A percentile compares a stretch with the other conserved stretches of the same genome.
These are phyloP conservation scores for Tetracladium setigerum DNA, from an alignment of 495 filamentous ascomycete species.

Conservation along the genomic window DNA sequence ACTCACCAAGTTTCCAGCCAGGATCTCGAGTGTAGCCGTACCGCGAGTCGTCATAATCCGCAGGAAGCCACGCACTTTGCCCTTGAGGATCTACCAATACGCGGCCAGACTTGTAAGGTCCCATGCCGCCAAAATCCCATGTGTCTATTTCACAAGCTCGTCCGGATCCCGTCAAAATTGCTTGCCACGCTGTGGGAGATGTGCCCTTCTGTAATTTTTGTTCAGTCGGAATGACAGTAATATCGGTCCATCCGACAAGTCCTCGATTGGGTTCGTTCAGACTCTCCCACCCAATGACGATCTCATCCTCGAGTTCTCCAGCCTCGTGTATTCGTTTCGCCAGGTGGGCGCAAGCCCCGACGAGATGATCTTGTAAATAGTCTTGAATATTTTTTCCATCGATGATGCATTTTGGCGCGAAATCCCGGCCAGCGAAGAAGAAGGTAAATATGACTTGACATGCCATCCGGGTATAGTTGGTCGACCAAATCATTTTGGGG, in stretches of 20 bases:
- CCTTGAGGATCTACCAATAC: conserved; percentile 84
- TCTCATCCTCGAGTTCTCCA: conserved; percentile 76
- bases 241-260: conserved; percentile 76
- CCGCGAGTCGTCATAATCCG: conserved; percentile 69
- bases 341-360: conserved; percentile 70
- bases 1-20: conserved; percentile 85
- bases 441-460: conserved; percentile 89
- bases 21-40: conserved; percentile 90
- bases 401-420: conserved; percentile 93
- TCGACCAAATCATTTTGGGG: conserved; percentile 99
- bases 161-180: conserved; percentile 83
- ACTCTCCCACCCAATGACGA: conserved; percentile 93
- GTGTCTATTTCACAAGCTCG: conserved; percentile 81
- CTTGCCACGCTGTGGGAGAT: conserved; percentile 90
- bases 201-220: conserved; percentile 92
- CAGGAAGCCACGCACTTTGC: conserved; percentile 73
- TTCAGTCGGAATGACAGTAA: conserved; percentile 73
- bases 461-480: conserved; percentile 84
- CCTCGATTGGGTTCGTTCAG: conserved; percentile 93
- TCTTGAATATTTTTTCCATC: conserved; percentile 95
- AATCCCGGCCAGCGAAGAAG: conserved; percentile 89
- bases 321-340: conserved; percentile 83
- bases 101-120: conserved; percentile 80
- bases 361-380: conserved; percentile 82
- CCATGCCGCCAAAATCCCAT: conserved; percentile 90